Conservation (phyloP, 768 basidiomycete species). For the Pisolithus marmoratus region DNA sequence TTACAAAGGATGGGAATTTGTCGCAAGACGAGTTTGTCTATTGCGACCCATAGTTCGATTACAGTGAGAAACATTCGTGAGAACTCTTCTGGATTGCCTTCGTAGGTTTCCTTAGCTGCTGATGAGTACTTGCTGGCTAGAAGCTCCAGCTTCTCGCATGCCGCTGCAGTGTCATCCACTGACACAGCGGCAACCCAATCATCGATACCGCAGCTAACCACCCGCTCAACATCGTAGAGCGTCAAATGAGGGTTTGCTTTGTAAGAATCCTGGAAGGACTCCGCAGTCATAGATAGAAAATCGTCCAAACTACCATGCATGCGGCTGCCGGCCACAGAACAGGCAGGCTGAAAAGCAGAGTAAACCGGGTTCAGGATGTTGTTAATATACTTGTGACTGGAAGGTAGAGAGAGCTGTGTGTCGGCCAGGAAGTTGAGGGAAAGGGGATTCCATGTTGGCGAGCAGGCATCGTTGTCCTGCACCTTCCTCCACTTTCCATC, state of each 20-base stretch:
- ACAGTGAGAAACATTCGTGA: constrained; percentile 39
- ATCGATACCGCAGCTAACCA: constrained; percentile 27
- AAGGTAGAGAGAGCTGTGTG: constrained; percentile 27
- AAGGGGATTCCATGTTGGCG: constrained; percentile 26
- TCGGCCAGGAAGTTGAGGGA: constrained; percentile 25
- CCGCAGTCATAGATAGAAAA: constrained; percentile 10
- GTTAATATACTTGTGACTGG: constrained; percentile 24
- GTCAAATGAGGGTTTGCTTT: constrained; percentile 9
- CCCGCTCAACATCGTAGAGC: constrained; percentile 35
- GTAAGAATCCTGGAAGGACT: constrained; percentile 8
- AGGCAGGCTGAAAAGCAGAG: not conserved
- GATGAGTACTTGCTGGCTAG: constrained; percentile 25
- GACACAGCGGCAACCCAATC: constrained; percentile 26
- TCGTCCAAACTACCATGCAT: constrained; percentile 10
- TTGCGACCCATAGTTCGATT: constrained; percentile 34
- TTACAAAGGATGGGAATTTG: constrained; percentile 22
- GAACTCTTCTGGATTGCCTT: constrained; percentile 31
- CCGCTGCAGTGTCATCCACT: not conserved
- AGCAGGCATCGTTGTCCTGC: constrained; percentile 13
- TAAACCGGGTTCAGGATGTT: constrained; percentile 4
- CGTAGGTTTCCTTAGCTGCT: constrained; percentile 21
- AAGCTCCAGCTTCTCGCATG: constrained; percentile 15
- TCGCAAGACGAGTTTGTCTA: constrained; percentile 22
- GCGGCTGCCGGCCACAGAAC: not conserved
- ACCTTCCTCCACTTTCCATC: constrained; percentile 30